Evolutionary conservation across 805 yeast species (phyloP), one percentile per base, ranked within the genome.

Genomic region (Cyberlindnera japonica): DNA sequence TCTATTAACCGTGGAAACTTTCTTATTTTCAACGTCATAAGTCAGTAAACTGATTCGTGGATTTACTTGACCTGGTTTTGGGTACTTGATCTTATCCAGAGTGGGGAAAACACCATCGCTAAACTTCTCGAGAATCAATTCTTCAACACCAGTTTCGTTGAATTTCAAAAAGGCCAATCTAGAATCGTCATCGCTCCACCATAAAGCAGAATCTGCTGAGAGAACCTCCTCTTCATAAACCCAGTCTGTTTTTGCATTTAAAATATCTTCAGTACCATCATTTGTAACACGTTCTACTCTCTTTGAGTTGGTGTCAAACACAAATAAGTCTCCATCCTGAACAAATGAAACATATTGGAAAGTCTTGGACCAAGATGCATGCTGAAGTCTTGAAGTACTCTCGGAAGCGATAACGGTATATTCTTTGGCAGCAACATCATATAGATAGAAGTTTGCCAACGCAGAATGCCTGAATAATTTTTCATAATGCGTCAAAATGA

Each of bases 181-280:
- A 2, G 75, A 57, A 48, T 81, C 84, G 47, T 78, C 77, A 1
- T 83, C 81, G 13, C 81, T 65, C 89, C 91, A 84, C 84, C 88
- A 83, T 11, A 83, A 63, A 0, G 83, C 77, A 25, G 58, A 61
- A 46, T 82, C 90, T 13, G 63, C 51, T 0, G 71, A 71, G 11
- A 79, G 61, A 1, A 85, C 85, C 53, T 85, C 95, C 54, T 85
- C 95, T 57, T 85, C 95, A 58, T 84, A 84, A 2, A 84, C 81
- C 93, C 95, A 85, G 54, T 84, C 93, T 0, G 90, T 79, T 47
- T 71, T 80, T 6, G 87, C 95, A 50, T 84, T 80, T 45, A 72
- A 69, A 4, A 83, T 63, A 14, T 69, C 61, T 0, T 47, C 54
- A 11, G 71, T 63, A 0, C 89, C 90, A 55, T 76, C 83, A 5